A percentile compares a stretch with the other conserved stretches of the same genome.
These are phyloP conservation scores for Candida labiduridarum DNA, from an alignment of 1,139 yeast genomes.

Conservation along the genomic window DNA sequence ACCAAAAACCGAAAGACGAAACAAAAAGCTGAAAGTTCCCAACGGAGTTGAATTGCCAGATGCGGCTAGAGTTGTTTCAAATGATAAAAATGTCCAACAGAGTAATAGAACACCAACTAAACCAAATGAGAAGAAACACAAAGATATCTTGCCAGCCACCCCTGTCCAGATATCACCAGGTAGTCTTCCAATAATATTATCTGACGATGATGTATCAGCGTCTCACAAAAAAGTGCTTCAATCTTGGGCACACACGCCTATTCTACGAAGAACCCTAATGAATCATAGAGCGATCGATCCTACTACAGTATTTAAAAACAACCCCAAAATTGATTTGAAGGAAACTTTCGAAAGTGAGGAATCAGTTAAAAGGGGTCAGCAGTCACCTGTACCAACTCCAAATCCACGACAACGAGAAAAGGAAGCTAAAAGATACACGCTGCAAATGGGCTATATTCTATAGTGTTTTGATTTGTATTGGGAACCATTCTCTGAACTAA, in stretches of 20 bases:
- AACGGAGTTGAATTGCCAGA: conserved; percentile 41
- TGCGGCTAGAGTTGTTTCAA: conserved; percentile 32
- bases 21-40: conserved; percentile 21
- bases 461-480: not conserved
- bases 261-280: conserved; percentile 51
- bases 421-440: conserved; percentile 52
- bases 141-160: conserved; percentile 12
- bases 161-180: conserved; percentile 19
- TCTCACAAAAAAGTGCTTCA: conserved; percentile 46
- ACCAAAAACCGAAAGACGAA: conserved; percentile 8
- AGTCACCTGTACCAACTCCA: conserved; percentile 54
- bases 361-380: conserved; percentile 53
- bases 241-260: conserved; percentile 77
- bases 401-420: conserved; percentile 33
- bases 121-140: conserved; percentile 1
- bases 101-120: conserved; percentile 5
- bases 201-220: conserved; percentile 63
- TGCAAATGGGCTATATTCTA: conserved; percentile 50
- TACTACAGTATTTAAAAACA: conserved; percentile 73
- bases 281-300: conserved; percentile 71
- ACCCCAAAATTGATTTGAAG: conserved; percentile 67
- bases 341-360: conserved; percentile 63
- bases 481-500: not conserved
- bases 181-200: conserved; percentile 48
- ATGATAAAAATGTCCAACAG: conserved; percentile 4